phyloP scores from a whole-genome alignment of 2,329 filamentous ascomycete species.

The Mycosphaerelloides madeirae region DNA sequence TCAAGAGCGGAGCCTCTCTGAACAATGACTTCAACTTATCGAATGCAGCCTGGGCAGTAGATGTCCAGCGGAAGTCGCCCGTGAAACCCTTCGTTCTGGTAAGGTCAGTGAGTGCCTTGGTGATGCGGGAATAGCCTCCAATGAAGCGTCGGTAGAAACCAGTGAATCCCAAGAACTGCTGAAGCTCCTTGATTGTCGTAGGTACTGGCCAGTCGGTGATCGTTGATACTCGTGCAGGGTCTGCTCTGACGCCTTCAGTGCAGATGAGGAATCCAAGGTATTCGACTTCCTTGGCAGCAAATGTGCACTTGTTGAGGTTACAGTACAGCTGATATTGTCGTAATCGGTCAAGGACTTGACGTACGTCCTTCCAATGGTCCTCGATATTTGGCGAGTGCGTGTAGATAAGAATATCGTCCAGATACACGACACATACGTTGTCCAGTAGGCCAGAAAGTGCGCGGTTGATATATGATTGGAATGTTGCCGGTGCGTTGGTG shows the following conservation, averaged over 20 bases:
- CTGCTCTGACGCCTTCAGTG: neutral
- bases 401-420: slow-evolving; percentile 30
- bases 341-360: slow-evolving; percentile 24
- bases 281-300: slow-evolving; percentile 9
- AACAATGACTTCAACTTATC: neutral
- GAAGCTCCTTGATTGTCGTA: neutral
- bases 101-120: neutral
- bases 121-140: neutral
- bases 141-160: slow-evolving; percentile 4
- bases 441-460: slow-evolving; percentile 13
- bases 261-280: slow-evolving; percentile 16
- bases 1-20: neutral
- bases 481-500: slow-evolving; percentile 19
- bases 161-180: neutral
- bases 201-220: neutral
- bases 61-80: no score
- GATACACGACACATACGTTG: slow-evolving; percentile 21
- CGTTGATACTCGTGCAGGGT: neutral
- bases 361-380: slow-evolving; percentile 24
- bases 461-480: slow-evolving; percentile 29
- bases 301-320: slow-evolving; percentile 12
- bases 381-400: slow-evolving; percentile 19
- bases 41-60: neutral
- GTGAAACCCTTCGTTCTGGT: neutral
- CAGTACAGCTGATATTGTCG: slow-evolving; percentile 7